Conservation (phyloP, 129 eudicot genomes). For the Arctium minus region DNA sequence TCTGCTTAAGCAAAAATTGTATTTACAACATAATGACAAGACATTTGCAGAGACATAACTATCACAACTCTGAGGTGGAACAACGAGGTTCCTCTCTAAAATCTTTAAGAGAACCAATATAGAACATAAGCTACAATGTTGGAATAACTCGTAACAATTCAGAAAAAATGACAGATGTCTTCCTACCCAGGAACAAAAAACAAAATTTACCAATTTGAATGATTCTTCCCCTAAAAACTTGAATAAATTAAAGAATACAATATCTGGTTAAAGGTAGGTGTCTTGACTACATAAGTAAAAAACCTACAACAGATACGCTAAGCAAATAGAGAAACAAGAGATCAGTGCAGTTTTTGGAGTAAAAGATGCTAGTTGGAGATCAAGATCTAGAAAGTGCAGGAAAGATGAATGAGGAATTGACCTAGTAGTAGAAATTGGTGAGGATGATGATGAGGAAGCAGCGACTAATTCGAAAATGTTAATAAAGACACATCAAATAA, state of each 20-base stretch:
- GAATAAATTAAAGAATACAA: neutral
- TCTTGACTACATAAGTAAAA: conserved; percentile 4
- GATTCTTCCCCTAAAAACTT: neutral
- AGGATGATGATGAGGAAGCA: conserved; percentile 60
- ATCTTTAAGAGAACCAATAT: neutral
- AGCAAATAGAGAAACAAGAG: conserved; percentile 6
- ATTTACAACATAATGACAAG: neutral
- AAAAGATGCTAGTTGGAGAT: conserved; percentile 9
- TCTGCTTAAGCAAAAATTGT: neutral
- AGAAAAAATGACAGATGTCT: neutral
- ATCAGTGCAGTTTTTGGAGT: conserved; percentile 15
- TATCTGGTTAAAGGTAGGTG: neutral
- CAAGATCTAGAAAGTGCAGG: conserved; percentile 31
- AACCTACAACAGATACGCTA: conserved; percentile 12
- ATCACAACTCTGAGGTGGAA: too few relatives aligned
- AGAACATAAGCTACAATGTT: neutral
- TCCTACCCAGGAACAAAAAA: neutral
- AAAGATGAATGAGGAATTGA: conserved; percentile 41
- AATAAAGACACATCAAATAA: too few relatives aligned
- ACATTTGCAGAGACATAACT: too few relatives aligned
- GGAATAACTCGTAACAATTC: neutral
- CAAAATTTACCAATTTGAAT: neutral
- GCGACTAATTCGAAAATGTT: conserved; percentile 28
- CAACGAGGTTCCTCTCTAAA: too few relatives aligned
- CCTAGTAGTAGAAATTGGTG: conserved; percentile 65